Evolutionary conservation across 768 basidiomycete species (phyloP).

Genomic region (Macrolepiota dolichaula): DNA sequence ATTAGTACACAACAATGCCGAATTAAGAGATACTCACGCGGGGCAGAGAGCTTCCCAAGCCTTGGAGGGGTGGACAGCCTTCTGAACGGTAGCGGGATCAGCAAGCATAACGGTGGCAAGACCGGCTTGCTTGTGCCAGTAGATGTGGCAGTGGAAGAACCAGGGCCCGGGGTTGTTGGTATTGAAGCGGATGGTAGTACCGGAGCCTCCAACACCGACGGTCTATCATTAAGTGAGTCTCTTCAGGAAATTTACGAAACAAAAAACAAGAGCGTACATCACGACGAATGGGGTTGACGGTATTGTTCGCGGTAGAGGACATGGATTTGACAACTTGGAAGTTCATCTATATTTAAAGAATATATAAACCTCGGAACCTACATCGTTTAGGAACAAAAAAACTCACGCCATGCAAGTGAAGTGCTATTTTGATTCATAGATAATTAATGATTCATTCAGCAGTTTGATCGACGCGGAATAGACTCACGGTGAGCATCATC

Average conservation of each 20-base stretch:
- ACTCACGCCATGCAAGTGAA: conserved; percentile 17
- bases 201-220: conserved; percentile 15
- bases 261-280: conserved; percentile 41
- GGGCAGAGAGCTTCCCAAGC: conserved; percentile 16
- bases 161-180: conserved; percentile 19
- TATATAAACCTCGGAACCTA: not conserved
- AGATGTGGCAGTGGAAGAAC: conserved; percentile 20
- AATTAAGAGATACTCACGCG: conserved; percentile 9
- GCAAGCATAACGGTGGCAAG: conserved; percentile 15
- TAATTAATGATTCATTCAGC: not conserved
- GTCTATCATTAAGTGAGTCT: not conserved
- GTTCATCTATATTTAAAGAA: not conserved
- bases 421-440: not conserved
- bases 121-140: conserved; percentile 15
- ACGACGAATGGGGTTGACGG: conserved; percentile 49
- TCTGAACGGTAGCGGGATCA: conserved; percentile 3
- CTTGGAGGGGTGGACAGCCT: conserved; percentile 5
- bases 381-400: not conserved
- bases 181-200: conserved; percentile 20
- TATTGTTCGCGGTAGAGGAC: conserved; percentile 31
- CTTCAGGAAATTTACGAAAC: not conserved
- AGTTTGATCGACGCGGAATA: not conserved
- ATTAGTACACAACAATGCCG: not conserved
- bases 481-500: conserved; percentile 13
- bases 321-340: conserved; percentile 25